These are phyloP conservation scores for Hyphopichia wangnamkhiaoensis DNA, from an alignment of 1,139 yeast genomes.

Conservation along the genomic window DNA sequence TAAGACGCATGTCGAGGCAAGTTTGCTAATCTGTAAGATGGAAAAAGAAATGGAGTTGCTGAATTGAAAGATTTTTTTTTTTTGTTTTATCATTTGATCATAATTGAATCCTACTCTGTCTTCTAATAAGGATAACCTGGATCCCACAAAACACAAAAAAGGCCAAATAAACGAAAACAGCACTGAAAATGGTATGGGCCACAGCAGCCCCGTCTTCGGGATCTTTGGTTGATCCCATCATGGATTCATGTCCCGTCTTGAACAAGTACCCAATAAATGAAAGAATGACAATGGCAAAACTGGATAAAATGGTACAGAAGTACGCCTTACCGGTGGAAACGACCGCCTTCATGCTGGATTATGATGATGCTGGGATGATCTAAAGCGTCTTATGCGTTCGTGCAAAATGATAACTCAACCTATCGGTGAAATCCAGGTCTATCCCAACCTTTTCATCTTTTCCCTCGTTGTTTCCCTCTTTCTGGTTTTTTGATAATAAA, in stretches of 20 bases:
- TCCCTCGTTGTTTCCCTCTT: background rate
- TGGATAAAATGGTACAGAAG: slow-evolving; percentile 90
- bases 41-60: background rate
- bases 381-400: background rate
- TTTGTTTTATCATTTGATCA: background rate
- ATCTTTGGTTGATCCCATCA: slow-evolving; percentile 89
- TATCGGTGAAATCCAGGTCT: slow-evolving; percentile 1
- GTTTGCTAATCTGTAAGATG: slow-evolving; percentile 4
- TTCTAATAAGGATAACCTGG: slow-evolving; percentile 65
- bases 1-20: no score
- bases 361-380: background rate
- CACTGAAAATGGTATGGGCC: slow-evolving; percentile 85
- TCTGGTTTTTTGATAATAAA: background rate
- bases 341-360: slow-evolving; percentile 30
- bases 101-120: slow-evolving; percentile 58
- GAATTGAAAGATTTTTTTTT: background rate
- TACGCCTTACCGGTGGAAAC: slow-evolving; percentile 76
- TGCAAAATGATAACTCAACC: no score
- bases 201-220: slow-evolving; percentile 95
- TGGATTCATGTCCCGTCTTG: slow-evolving; percentile 78
- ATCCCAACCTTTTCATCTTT: background rate
- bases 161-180: slow-evolving; percentile 77
- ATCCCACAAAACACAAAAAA: slow-evolving; percentile 89
- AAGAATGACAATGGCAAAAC: slow-evolving; percentile 85
- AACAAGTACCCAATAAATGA: slow-evolving; percentile 83